Conservation (phyloP, 169 alveolate genomes). For the Blepharisma undulans region DNA sequence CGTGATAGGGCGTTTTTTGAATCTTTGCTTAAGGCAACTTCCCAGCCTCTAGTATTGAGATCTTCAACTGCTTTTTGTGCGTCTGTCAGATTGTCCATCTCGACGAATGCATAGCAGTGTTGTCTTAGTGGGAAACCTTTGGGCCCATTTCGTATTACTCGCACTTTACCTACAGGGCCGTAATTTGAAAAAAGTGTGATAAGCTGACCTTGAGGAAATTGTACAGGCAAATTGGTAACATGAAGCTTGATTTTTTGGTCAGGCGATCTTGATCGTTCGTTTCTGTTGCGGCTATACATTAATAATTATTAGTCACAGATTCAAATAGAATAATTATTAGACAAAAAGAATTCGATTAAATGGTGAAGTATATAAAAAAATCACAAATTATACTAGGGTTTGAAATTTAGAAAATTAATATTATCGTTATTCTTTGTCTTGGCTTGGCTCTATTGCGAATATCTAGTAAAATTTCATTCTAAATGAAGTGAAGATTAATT, state of each 20-base stretch:
- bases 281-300: neutral
- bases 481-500: neutral
- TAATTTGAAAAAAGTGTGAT: neutral
- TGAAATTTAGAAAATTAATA: too few species aligned
- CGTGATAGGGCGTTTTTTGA: neutral
- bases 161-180: neutral
- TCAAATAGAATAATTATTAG: neutral
- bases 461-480: neutral
- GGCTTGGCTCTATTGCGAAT: neutral
- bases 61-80: constrained; percentile 20
- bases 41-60: constrained; percentile 35
- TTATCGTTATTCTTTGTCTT: neutral
- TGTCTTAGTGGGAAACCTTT: constrained; percentile 12
- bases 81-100: neutral
- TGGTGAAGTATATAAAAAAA: neutral
- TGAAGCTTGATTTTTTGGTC: constrained; percentile 18
- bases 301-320: neutral
- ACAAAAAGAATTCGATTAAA: neutral
- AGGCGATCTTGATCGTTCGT: constrained; percentile 28
- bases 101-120: constrained; percentile 4
- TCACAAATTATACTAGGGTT: neutral
- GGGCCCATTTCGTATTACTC: constrained; percentile 19
- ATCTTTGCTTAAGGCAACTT: constrained; percentile 19
- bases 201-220: neutral
- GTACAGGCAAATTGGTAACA: constrained; percentile 8